Conservation (phyloP, 2,329 filamentous ascomycete species). For the Penicillium verrucosum region DNA sequence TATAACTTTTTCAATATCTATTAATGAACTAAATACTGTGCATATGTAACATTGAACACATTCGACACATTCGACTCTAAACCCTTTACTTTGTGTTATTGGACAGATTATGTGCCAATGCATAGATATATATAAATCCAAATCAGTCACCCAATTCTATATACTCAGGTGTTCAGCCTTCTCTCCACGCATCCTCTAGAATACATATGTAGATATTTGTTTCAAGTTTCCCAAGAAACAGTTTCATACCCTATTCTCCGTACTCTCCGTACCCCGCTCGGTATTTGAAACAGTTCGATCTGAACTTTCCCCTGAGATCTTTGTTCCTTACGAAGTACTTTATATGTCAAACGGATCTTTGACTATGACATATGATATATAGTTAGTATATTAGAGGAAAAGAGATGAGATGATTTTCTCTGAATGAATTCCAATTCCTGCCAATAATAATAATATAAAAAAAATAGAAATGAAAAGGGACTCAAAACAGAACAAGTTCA, state of each 20-base stretch:
- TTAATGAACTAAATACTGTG: too few species aligned
- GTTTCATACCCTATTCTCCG: not conserved
- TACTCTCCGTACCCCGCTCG: not conserved
- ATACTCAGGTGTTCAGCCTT: not conserved
- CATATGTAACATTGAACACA: not conserved
- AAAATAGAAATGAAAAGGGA: not conserved
- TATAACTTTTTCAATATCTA: too few species aligned
- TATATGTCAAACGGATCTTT: too few species aligned
- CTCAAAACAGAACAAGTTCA: not conserved
- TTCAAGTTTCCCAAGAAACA: not conserved
- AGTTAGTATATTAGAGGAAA: too few species aligned
- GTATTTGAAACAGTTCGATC: slow-evolving; percentile 1
- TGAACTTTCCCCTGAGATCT: too few species aligned
- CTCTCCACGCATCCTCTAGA: not conserved
- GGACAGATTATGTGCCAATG: not conserved
- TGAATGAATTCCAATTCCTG: not conserved
- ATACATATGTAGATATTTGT: not conserved
- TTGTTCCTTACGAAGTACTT: too few species aligned
- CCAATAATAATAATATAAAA: not conserved
- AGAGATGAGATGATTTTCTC: too few species aligned
- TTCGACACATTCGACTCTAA: not conserved
- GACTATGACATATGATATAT: too few species aligned
- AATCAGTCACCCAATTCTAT: not conserved
- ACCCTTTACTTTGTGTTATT: not conserved
- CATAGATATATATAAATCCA: not conserved